A percentile compares a stretch with the other conserved stretches of the same genome.
Conservation (phyloP, 257 asterid species). For the Orobanche coerulescens region DNA sequence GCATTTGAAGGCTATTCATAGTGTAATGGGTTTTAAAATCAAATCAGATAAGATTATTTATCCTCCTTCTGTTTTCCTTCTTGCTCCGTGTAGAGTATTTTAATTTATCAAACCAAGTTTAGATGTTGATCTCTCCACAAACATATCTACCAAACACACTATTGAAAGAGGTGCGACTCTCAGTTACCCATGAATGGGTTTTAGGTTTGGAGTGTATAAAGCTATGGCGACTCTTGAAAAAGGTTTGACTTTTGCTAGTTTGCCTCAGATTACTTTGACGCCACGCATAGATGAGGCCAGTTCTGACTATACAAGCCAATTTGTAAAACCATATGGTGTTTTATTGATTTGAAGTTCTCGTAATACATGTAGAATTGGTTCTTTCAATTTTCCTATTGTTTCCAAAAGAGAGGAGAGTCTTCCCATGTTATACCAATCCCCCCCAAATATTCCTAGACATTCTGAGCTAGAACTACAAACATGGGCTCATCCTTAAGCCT, state of each 20-base stretch:
- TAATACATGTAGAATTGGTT: neutral
- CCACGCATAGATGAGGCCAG: neutral
- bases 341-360: neutral
- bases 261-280: neutral
- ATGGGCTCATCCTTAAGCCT: slow-evolving; percentile 88
- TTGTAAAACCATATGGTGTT: neutral
- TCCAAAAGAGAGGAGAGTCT: too few species aligned
- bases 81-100: too few species aligned
- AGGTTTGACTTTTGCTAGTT: neutral
- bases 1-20: neutral
- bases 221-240: too few species aligned
- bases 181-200: too few species aligned
- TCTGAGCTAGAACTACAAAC: slow-evolving; percentile 77
- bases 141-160: neutral
- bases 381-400: neutral
- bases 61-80: too few species aligned
- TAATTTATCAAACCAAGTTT: neutral
- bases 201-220: neutral
- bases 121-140: neutral
- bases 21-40: too few species aligned
- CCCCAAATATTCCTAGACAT: slow-evolving; percentile 75
- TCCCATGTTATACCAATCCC: too few species aligned
- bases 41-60: too few species aligned
- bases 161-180: neutral
- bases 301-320: neutral